A percentile compares a stretch with the other conserved stretches of the same genome.
phyloP scores from a whole-genome alignment of 257 asterid species.

The Salvia miltiorrhiza region DNA sequence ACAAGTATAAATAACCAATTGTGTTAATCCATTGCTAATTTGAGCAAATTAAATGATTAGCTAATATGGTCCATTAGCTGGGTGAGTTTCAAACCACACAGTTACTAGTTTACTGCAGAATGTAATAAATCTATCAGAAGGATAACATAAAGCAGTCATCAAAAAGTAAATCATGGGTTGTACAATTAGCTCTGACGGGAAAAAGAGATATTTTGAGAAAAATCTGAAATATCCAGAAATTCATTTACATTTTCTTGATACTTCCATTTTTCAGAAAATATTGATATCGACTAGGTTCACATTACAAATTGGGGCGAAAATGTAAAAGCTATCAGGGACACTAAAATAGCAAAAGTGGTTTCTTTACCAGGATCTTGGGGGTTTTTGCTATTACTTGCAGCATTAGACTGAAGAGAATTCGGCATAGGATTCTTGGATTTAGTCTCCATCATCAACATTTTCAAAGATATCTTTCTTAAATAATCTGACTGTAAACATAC shows the following conservation, averaged over 20 bases:
- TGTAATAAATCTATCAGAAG: neutral
- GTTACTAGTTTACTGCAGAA: neutral
- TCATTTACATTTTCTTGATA: neutral
- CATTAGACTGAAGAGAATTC: slow-evolving; percentile 43
- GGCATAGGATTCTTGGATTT: slow-evolving; percentile 49
- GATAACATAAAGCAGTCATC: neutral
- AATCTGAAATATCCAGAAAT: neutral
- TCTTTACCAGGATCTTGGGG: slow-evolving; percentile 63
- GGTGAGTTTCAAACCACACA: slow-evolving; percentile 4
- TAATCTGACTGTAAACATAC: slow-evolving; percentile 60
- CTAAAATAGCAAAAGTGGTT: neutral
- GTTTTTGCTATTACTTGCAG: slow-evolving; percentile 45
- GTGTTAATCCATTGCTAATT: neutral
- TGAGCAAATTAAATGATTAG: neutral
- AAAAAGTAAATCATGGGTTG: slow-evolving; percentile 3
- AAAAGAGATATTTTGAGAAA: too few relatives aligned
- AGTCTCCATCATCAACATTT: slow-evolving; percentile 73
- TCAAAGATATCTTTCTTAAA: slow-evolving; percentile 70
- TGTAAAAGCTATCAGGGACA: neutral
- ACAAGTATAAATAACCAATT: neutral
- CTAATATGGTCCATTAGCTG: neutral
- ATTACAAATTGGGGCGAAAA: neutral
- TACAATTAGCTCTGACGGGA: too few relatives aligned
- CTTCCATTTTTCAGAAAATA: neutral
- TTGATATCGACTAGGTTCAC: neutral